Conservation (phyloP, 306 rosid genomes). For the Bauhinia variegata region DNA sequence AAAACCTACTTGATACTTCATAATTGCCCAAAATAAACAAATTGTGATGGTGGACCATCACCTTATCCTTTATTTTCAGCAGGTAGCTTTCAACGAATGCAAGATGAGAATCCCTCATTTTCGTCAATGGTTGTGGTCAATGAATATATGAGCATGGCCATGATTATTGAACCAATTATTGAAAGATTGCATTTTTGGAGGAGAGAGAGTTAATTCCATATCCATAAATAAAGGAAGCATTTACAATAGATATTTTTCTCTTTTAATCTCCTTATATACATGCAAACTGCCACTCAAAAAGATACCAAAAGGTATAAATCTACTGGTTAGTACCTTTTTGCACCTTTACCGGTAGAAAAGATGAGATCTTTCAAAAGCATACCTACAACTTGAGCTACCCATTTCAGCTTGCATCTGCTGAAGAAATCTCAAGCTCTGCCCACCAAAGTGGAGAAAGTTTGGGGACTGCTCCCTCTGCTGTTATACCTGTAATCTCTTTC, state of each 20-base stretch:
- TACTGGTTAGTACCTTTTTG: constrained; percentile 34
- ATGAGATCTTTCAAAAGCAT: constrained; percentile 34
- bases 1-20: too few relatives aligned
- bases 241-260: constrained; percentile 20
- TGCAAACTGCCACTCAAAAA: constrained; percentile 40
- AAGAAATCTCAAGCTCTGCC: constrained; percentile 93
- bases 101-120: not conserved
- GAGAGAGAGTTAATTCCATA: not conserved
- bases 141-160: constrained; percentile 8
- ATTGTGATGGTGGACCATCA: too few relatives aligned
- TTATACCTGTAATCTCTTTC: constrained; percentile 72
- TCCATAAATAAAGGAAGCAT: constrained; percentile 25
- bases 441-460: constrained; percentile 96
- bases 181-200: not conserved
- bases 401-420: constrained; percentile 61
- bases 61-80: not conserved
- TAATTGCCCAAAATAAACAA: too few relatives aligned
- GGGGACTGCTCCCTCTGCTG: constrained; percentile 78
- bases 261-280: constrained; percentile 56
- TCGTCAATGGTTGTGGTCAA: not conserved
- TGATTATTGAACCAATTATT: constrained; percentile 2
- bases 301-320: constrained; percentile 40
- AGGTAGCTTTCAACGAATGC: not conserved
- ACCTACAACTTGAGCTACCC: constrained; percentile 32
- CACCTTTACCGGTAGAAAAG: constrained; percentile 34